phyloP scores from a whole-genome alignment of 768 basidiomycete genomes.

The Termitomyces sp. region DNA sequence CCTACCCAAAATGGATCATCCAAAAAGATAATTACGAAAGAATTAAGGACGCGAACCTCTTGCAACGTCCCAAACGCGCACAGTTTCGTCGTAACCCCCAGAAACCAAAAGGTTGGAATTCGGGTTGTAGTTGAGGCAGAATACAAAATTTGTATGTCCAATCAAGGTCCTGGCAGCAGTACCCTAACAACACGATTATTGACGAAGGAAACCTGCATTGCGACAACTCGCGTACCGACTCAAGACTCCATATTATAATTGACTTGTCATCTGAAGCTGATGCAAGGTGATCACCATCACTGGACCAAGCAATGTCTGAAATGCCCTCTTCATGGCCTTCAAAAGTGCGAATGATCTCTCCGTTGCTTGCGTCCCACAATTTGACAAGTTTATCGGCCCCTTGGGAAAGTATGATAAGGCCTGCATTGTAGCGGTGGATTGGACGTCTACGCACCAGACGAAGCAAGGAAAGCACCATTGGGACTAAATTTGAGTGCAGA shows the following conservation, averaged over 20 bases:
- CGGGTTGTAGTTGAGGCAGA: conserved; percentile 90
- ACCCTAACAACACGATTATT: conserved; percentile 32
- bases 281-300: conserved; percentile 76
- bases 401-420: conserved; percentile 33
- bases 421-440: conserved; percentile 11
- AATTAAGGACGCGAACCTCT: conserved; percentile 46
- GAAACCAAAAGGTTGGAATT: conserved; percentile 87
- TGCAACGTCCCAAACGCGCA: conserved; percentile 94
- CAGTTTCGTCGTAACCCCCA: conserved; percentile 93
- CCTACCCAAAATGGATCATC: conserved; percentile 35
- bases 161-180: conserved; percentile 58
- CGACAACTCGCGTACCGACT: conserved; percentile 37
- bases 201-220: conserved; percentile 8
- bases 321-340: conserved; percentile 77
- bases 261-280: conserved; percentile 94
- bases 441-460: conserved; percentile 57
- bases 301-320: conserved; percentile 88
- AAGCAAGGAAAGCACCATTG: conserved; percentile 76
- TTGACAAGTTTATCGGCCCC: conserved; percentile 82
- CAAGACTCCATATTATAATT: conserved; percentile 79
- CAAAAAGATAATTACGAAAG: neutral
- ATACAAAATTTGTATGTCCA: conserved; percentile 92
- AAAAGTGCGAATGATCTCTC: conserved; percentile 67
- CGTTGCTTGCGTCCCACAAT: conserved; percentile 70
- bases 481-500: conserved; percentile 88